A percentile compares a stretch with the other conserved stretches of the same genome.
Evolutionary conservation across 2,329 filamentous ascomycete genomes (phyloP).

Genomic region (Apiospora rasikravindrae): DNA sequence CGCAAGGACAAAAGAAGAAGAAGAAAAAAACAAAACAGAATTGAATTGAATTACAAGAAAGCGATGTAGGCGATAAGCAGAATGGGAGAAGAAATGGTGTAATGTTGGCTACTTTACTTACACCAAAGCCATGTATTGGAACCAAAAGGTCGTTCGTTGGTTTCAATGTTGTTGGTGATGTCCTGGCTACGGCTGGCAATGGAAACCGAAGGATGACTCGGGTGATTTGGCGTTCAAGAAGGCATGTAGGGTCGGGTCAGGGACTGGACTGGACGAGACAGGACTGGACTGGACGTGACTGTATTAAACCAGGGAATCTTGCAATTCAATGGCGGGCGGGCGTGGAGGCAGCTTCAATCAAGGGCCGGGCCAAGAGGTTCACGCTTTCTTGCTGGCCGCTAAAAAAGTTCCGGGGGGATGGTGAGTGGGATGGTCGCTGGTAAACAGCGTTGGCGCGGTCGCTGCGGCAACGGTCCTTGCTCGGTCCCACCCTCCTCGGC

Average conservation of each 20-base stretch:
- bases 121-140: conserved; percentile 1
- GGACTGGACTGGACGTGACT: background rate
- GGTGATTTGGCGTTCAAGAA: background rate
- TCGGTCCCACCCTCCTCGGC: background rate
- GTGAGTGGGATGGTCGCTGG: background rate
- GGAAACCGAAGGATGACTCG: background rate
- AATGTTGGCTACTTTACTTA: background rate
- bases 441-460: background rate
- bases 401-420: background rate
- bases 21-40: background rate
- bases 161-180: background rate
- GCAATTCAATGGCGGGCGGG: background rate
- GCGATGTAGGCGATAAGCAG: background rate
- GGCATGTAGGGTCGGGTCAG: background rate
- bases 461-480: background rate
- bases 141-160: background rate
- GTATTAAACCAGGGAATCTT: conserved; percentile 1
- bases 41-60: background rate
- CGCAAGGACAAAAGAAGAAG: background rate
- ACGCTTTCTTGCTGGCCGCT: conserved; percentile 1
- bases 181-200: conserved; percentile 2
- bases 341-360: background rate
- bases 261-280: background rate
- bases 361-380: conserved; percentile 1
- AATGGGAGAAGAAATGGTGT: background rate